phyloP scores from a whole-genome alignment of 768 basidiomycete species.

The Albatrellus ellisii region DNA sequence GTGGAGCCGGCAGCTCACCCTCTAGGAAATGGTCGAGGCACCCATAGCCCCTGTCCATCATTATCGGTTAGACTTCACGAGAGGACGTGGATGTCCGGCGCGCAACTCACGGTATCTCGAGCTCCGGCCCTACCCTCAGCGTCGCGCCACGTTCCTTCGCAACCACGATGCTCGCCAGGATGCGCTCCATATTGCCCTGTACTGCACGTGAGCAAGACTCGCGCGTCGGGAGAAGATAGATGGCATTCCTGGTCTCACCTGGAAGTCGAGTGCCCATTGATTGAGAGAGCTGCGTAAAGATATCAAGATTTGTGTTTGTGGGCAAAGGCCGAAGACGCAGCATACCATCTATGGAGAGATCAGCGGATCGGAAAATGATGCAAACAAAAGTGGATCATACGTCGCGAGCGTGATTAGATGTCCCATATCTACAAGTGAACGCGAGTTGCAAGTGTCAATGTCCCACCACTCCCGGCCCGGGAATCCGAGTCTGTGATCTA shows the following conservation, averaged over 20 bases:
- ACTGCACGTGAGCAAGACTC: not conserved
- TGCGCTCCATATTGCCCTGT: conserved; percentile 89
- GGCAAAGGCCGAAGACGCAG: conserved; percentile 11
- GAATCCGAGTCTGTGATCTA: no score
- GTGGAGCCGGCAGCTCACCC: conserved; percentile 31
- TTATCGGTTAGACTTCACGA: not conserved
- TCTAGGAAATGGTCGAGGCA: conserved; percentile 97
- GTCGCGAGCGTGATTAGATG: conserved; percentile 84
- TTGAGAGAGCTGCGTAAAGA: conserved; percentile 60
- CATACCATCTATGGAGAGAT: conserved; percentile 15
- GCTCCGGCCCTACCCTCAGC: conserved; percentile 88
- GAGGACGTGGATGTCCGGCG: conserved; percentile 6
- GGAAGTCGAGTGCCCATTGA: conserved; percentile 95
- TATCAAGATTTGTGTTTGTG: not conserved
- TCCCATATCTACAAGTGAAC: conserved; percentile 46
- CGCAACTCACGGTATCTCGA: conserved; percentile 75
- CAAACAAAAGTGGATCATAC: conserved; percentile 29
- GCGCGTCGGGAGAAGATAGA: not conserved
- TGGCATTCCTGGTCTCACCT: conserved; percentile 31
- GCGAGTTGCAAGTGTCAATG: no score
- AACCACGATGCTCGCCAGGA: conserved; percentile 73
- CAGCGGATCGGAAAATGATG: conserved; percentile 3
- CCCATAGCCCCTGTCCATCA: conserved; percentile 68
- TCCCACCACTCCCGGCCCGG: no score
- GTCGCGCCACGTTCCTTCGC: conserved; percentile 85